Conservation (phyloP, 352 stramenopile genomes). For the Phytophthora pistaciae region DNA sequence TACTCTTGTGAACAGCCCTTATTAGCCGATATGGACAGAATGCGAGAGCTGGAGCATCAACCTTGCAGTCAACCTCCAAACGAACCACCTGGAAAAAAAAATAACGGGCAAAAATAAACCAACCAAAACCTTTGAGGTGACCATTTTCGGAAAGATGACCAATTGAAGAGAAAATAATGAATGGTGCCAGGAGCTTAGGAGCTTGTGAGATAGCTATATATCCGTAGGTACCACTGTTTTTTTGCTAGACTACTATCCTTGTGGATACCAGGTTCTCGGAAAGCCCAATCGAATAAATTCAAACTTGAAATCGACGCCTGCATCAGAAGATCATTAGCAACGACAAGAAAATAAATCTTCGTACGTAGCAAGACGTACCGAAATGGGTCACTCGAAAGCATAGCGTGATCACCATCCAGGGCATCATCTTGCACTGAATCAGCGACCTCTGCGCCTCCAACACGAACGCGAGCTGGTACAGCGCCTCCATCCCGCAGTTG, state of each 20-base stretch:
- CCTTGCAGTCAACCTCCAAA: too few species aligned
- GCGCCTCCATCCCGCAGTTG: conserved; percentile 15
- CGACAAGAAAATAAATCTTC: background rate
- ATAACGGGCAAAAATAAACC: too few species aligned
- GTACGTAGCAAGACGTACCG: conserved; percentile 6
- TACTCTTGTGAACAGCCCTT: too few species aligned
- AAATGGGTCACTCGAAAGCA: conserved; percentile 21
- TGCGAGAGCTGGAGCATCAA: too few species aligned
- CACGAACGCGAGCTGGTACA: conserved; percentile 38
- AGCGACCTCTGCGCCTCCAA: conserved; percentile 27
- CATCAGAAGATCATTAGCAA: background rate
- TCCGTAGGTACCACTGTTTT: too few species aligned
- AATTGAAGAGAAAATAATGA: too few species aligned
- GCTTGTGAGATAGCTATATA: too few species aligned
- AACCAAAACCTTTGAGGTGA: too few species aligned
- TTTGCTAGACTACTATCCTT: conserved; percentile 1
- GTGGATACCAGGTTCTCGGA: conserved; percentile 6
- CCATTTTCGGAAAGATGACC: too few species aligned
- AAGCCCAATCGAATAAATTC: conserved; percentile 11
- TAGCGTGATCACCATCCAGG: conserved; percentile 29
- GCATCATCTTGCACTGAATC: conserved; percentile 31
- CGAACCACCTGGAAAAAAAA: too few species aligned
- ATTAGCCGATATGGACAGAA: too few species aligned
- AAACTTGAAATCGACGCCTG: conserved; percentile 20
- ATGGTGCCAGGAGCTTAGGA: too few species aligned